Conservation (phyloP, 2,329 filamentous ascomycete genomes). For the Phaeophleospora eucalypticola region DNA sequence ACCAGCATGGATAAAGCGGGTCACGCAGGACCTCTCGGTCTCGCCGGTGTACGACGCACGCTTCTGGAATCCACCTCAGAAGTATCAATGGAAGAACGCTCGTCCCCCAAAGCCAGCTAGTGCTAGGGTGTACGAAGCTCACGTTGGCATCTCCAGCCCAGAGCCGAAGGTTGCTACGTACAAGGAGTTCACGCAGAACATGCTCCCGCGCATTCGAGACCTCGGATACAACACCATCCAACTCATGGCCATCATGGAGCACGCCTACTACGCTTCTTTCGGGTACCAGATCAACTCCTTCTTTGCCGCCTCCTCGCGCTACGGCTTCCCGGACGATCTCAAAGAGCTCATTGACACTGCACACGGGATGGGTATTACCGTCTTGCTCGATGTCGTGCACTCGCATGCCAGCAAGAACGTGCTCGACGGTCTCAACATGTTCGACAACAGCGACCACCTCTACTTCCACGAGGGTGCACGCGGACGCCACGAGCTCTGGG, state of each 20-base stretch:
- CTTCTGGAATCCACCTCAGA: constrained; percentile 94
- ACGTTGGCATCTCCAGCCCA: constrained; percentile 92
- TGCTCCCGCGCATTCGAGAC: constrained; percentile 83
- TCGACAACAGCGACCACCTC: constrained; percentile 89
- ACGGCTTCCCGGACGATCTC: constrained; percentile 86
- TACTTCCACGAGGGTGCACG: constrained; percentile 89
- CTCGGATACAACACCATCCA: constrained; percentile 97
- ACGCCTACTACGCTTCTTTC: constrained; percentile 98
- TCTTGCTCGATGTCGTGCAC: constrained; percentile 93
- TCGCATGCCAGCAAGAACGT: constrained; percentile 98
- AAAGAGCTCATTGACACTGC: constrained; percentile 96
- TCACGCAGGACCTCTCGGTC: constrained; percentile 84
- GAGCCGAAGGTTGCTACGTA: constrained; percentile 87
- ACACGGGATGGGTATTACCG: constrained; percentile 82
- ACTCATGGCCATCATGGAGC: constrained; percentile 98
- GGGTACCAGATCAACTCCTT: constrained; percentile 99
- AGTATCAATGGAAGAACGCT: constrained; percentile 78
- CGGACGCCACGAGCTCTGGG: constrained; percentile 89
- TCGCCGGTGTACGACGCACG: constrained; percentile 91
- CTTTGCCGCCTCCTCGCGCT: constrained; percentile 94
- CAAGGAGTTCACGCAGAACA: constrained; percentile 92
- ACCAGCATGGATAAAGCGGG: constrained; percentile 95
- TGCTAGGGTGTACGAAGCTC: constrained; percentile 95
- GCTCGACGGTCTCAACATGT: constrained; percentile 88
- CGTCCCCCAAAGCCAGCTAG: constrained; percentile 80